Evolutionary conservation across 768 basidiomycete genomes (phyloP).

Genomic region (Dacryopinax primogenitus): DNA sequence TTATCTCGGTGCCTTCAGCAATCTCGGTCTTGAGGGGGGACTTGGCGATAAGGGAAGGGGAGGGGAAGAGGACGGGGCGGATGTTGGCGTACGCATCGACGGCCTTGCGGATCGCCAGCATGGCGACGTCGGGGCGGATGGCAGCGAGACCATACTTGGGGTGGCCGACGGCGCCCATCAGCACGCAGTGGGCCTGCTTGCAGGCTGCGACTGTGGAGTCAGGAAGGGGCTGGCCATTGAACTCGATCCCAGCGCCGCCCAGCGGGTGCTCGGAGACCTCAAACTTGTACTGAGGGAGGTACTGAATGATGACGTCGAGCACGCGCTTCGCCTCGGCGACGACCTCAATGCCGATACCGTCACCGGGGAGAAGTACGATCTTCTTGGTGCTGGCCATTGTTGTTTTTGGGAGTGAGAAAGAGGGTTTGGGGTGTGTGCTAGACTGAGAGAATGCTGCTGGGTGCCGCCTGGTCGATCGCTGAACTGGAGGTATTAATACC

Average conservation of each 20-base stretch:
- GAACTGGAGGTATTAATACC: background rate
- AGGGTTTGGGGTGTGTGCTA: background rate
- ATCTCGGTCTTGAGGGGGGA: conserved; percentile 4
- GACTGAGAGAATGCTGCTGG: background rate
- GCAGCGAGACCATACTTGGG: conserved; percentile 5
- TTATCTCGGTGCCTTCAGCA: background rate
- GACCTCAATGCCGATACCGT: conserved; percentile 44
- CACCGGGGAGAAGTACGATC: conserved; percentile 42
- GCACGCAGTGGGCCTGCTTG: conserved; percentile 8
- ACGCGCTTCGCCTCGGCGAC: conserved; percentile 38
- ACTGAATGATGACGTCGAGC: conserved; percentile 21
- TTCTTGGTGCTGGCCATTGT: conserved; percentile 19
- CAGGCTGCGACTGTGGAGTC: conserved; percentile 2
- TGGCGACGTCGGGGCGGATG: conserved; percentile 24
- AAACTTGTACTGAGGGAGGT: background rate
- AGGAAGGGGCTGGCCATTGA: conserved; percentile 2
- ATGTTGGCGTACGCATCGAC: conserved; percentile 42
- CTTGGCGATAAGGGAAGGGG: background rate
- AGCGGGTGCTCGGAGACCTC: conserved; percentile 1
- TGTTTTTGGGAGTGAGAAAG: background rate
- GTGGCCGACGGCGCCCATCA: conserved; percentile 8
- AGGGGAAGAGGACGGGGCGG: conserved; percentile 34
- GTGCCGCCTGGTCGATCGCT: background rate
- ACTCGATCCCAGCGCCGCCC: conserved; percentile 1
- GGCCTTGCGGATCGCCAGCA: conserved; percentile 41